Evolutionary conservation across 257 asterid genomes (phyloP), one percentile per base, ranked within the genome.

Genomic region (Haberlea rhodopensis): DNA sequence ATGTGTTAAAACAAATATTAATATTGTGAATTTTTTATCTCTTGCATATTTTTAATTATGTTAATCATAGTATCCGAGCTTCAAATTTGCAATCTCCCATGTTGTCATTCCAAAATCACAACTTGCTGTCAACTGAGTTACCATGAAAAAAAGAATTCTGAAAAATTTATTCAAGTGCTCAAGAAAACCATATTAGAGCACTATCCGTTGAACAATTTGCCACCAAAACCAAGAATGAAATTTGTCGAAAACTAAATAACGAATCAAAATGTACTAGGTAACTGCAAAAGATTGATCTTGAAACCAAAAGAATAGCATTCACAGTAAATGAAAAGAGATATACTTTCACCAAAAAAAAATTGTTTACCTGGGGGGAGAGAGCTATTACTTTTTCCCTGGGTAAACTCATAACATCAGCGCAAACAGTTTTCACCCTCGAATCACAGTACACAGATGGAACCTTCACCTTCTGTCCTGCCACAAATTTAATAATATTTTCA

Each of bases 381-480:
- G 80, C 82, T 75, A 73, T 85, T 53, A 86, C 70, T 76, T 91
- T 72, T 27, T 80, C 78, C 65, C 67, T 80, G 19, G 87, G 69
- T 15, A 84, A 73, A 58, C 76, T 84, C 82, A 86, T 80, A 53
- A 77, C 94, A 81, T 91, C 90, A 45, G 80, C 94, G 71, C 85
- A 84, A 67, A 88, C 76, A 32, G 96, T 91, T 76, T 79, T 82
- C 21, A 91, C 96, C 78, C 98, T 83, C 21, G 80, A 75, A 75
- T 91, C 98, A 70, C 98, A 91, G 68, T 81, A 82, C 78, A 48
- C 77, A 1, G 90, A 70, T 1, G 98, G 98, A 65, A 91, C 94
- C 80, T 84, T 91, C 81, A 88, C 96, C 81, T 84, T 86, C 97
- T 90, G 95, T 82, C 76, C 88, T 81, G 83, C 85, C 72, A 60